A percentile compares a stretch with the other conserved stretches of the same genome.
Conservation (phyloP, 257 asterid genomes). For the Parsonsia alboflavescens region DNA sequence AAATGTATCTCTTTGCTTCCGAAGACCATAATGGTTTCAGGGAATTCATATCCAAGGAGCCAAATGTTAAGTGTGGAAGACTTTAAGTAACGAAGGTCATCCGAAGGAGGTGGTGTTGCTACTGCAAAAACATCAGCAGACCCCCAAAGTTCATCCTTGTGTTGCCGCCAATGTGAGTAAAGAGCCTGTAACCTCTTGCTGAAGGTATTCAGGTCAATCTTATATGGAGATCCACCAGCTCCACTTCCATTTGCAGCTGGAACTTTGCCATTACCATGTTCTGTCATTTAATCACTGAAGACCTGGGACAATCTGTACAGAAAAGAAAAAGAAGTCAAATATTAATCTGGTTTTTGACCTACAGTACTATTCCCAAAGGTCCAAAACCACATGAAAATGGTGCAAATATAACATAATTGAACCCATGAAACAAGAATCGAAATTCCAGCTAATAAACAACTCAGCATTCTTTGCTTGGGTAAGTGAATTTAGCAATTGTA, state of each 20-base stretch:
- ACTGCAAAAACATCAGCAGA: slow-evolving; percentile 44
- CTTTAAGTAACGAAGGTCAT: slow-evolving; percentile 61
- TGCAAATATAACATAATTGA: background rate
- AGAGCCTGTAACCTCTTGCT: slow-evolving; percentile 43
- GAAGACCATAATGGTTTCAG: slow-evolving; percentile 65
- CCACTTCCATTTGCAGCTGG: slow-evolving; percentile 30
- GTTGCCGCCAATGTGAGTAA: slow-evolving; percentile 47
- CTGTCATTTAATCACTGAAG: slow-evolving; percentile 36
- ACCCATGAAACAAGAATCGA: background rate
- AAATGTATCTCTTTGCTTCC: slow-evolving; percentile 47
- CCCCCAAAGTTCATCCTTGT: slow-evolving; percentile 50
- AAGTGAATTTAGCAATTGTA: too few relatives aligned
- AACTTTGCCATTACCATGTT: slow-evolving; percentile 32
- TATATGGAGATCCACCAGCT: slow-evolving; percentile 30
- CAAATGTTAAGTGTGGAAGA: slow-evolving; percentile 60
- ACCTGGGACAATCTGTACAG: slow-evolving; percentile 7
- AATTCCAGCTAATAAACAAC: background rate
- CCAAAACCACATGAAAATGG: background rate
- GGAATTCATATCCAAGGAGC: slow-evolving; percentile 71
- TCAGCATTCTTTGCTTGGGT: too few relatives aligned
- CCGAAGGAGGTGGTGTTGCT: slow-evolving; percentile 60
- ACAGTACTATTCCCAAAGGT: background rate
- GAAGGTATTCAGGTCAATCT: slow-evolving; percentile 47
- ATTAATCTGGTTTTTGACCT: background rate
- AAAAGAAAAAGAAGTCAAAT: background rate